Evolutionary conservation across 2,329 filamentous ascomycete species (phyloP), one percentile per base, ranked within the genome.

Genomic region (Fusarium anguioides): DNA sequence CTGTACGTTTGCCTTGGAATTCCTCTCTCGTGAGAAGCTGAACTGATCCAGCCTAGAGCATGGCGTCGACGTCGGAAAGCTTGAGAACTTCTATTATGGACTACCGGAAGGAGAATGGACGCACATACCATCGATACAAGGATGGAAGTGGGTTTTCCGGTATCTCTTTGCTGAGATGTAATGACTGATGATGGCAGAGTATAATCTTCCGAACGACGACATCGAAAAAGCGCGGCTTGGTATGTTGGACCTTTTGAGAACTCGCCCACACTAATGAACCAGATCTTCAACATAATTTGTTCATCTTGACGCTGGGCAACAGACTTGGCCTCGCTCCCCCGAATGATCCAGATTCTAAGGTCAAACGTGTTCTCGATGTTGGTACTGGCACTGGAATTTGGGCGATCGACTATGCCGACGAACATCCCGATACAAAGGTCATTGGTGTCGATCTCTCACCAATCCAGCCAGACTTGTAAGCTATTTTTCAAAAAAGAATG

Each of bases 81-180:
- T 4, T 70, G 7, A 57, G 55, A 6, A 70, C 64, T n/a, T 68
- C 68, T 1, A 68, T 70, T 14, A 33, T 70, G 6, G 59, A 60
- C 26, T 70, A 70, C 14, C 40, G 68, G 2, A 63, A 47, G 7
- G 67, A 68, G 10, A 70, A 70, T 3, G 64, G 67, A 2, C 51
- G 68, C n/a, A 70, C 68, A 0, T 70, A 70, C 10, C 68, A 70
- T 31, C 44, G 60, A 0, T 70, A 68, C 4, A 70, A 70, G 14
- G 67, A 70, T 9, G 67, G 68, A n/a, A 70, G 67, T 68, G 8
- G 37, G 56, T 15, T 7, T 1, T 12, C 15, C 5, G 3, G 1
- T 3, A 8, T 9, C 4, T 4, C 3, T 1, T 6, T 4, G 4
- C 10, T 8, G 1, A 8, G 5, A 7, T 15, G 17, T 3, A 2